Percentiles rank a stretch among this genome's conserved stretches.
These are phyloP conservation scores for Onygenales sp. DNA, from an alignment of 2,329 filamentous ascomycete genomes.

Conservation along the genomic window DNA sequence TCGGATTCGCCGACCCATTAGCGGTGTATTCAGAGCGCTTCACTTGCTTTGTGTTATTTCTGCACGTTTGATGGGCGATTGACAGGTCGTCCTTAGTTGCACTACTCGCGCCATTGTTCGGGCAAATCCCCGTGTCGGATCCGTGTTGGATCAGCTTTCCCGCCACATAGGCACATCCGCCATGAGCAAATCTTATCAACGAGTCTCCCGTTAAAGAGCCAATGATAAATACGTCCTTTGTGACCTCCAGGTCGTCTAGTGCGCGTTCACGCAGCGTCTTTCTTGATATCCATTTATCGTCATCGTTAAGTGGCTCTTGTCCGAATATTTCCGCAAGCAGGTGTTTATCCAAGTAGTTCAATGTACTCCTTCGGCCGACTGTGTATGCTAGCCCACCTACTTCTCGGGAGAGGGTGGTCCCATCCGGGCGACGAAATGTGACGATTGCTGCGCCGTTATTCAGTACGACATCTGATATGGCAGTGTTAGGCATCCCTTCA, in stretches of 20 bases:
- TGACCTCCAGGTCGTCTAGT: conserved; percentile 43
- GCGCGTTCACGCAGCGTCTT: conserved; percentile 46
- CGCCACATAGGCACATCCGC: conserved; percentile 48
- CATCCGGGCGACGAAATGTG: conserved; percentile 35
- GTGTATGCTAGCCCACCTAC: conserved; percentile 46
- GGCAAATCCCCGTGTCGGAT: not conserved
- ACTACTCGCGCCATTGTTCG: conserved; percentile 12
- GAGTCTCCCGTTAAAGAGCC: conserved; percentile 54
- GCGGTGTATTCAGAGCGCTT: not conserved
- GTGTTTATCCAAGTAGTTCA: conserved; percentile 40
- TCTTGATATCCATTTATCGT: conserved; percentile 36
- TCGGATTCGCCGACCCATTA: not conserved
- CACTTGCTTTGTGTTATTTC: not conserved
- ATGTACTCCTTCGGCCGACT: conserved; percentile 46
- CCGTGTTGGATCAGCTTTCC: conserved; percentile 37
- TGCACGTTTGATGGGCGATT: not conserved
- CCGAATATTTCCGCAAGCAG: conserved; percentile 41
- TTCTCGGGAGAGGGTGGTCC: conserved; percentile 33
- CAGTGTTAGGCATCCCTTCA: conserved; percentile 47
- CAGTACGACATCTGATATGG: conserved; percentile 32
- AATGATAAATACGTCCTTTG: conserved; percentile 44
- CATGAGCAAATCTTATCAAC: conserved; percentile 50
- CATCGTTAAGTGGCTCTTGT: conserved; percentile 9
- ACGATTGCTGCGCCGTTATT: conserved; percentile 25
- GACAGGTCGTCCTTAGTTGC: conserved; percentile 6